A percentile compares a stretch with the other conserved stretches of the same genome.
Evolutionary conservation across 495 filamentous ascomycete genomes (phyloP).

Genomic region (Ramalina intermedia): DNA sequence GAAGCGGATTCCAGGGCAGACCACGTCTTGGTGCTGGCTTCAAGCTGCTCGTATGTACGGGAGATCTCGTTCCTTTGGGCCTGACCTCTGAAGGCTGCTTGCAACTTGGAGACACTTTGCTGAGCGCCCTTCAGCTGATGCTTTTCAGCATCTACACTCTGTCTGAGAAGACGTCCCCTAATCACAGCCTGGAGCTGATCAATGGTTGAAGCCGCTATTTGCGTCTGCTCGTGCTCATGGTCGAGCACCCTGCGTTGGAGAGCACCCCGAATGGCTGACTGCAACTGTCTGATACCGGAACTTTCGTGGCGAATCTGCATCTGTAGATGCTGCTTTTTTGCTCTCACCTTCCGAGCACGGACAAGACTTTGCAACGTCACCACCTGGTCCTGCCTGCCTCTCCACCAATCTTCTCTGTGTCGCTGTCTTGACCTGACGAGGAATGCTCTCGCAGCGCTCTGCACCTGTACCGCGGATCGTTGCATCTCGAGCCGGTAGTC

Average conservation of each 20-base stretch:
- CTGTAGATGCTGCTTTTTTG: constrained; percentile 48
- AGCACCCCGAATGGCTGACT: constrained; percentile 48
- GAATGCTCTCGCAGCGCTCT: constrained; percentile 69
- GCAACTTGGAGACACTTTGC: constrained; percentile 19
- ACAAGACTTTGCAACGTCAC: constrained; percentile 72
- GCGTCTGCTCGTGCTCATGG: constrained; percentile 32
- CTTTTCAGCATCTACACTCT: constrained; percentile 17
- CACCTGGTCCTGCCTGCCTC: constrained; percentile 55
- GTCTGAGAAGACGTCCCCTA: constrained; percentile 34
- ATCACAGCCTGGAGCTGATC: constrained; percentile 57
- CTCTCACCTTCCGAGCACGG: constrained; percentile 60
- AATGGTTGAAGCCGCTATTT: constrained; percentile 33
- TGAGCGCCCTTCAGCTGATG: constrained; percentile 17
- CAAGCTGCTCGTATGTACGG: constrained; percentile 21
- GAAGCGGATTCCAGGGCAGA: constrained; percentile 34
- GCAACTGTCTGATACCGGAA: constrained; percentile 41
- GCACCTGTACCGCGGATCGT: constrained; percentile 57
- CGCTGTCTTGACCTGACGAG: constrained; percentile 51
- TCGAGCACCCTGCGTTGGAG: constrained; percentile 34
- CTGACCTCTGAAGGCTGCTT: constrained; percentile 22
- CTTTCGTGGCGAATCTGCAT: constrained; percentile 43
- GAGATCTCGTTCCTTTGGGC: constrained; percentile 3
- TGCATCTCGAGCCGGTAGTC: constrained; percentile 69
- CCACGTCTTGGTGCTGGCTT: constrained; percentile 26
- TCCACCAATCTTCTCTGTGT: constrained; percentile 49